Percentiles rank a stretch among this genome's conserved stretches.
Conservation (phyloP, 306 rosid genomes). For the Ochetophila trinervis region DNA sequence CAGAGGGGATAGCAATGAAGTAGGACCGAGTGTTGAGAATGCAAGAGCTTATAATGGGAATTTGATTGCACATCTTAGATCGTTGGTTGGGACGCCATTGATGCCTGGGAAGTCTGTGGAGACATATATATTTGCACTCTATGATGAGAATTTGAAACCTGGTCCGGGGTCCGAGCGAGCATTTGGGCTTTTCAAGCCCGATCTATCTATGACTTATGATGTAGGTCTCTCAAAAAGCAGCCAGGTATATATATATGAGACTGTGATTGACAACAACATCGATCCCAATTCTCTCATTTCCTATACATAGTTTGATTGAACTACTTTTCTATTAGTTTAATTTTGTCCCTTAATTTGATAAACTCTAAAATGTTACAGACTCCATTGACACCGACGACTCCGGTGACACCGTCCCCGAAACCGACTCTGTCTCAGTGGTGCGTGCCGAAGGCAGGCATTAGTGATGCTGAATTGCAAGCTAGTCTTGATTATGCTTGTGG, state of each 20-base stretch:
- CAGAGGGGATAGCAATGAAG: conserved; percentile 67
- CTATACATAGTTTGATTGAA: background rate
- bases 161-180: conserved; percentile 76
- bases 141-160: conserved; percentile 71
- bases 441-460: conserved; percentile 55
- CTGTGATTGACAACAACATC: background rate
- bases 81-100: conserved; percentile 84
- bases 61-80: conserved; percentile 75
- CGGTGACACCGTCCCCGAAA: conserved; percentile 42
- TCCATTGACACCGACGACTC: conserved; percentile 44
- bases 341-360: no score
- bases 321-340: no score
- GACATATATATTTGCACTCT: conserved; percentile 74
- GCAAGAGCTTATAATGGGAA: conserved; percentile 91
- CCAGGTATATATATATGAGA: conserved; percentile 37
- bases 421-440: conserved; percentile 58
- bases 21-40: conserved; percentile 66
- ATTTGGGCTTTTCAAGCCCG: conserved; percentile 70
- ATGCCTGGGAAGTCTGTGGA: conserved; percentile 88
- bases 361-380: conserved; percentile 15
- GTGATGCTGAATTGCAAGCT: conserved; percentile 64
- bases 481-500: conserved; percentile 71
- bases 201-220: conserved; percentile 61
- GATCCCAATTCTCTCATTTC: background rate
- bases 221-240: conserved; percentile 66